Evolutionary conservation across 371 early-diverging fungal species (phyloP).

Genomic region (Lichtheimia ramosa): DNA sequence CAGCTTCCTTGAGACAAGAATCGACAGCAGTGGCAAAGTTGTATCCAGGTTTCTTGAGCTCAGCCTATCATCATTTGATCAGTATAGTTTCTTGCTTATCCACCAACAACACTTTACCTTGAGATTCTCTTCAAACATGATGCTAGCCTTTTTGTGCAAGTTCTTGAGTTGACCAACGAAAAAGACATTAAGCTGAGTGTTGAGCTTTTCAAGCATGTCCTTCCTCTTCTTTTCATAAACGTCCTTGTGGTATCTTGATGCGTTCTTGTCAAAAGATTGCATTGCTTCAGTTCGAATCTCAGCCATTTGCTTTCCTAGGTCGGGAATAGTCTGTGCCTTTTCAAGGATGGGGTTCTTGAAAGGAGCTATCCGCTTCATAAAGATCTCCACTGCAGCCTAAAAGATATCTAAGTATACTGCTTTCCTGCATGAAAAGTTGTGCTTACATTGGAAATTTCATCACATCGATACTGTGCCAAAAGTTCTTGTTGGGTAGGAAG

Average conservation of each 20-base stretch:
- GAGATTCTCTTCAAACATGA: constrained; percentile 55
- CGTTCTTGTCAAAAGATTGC: constrained; percentile 82
- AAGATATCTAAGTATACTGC: background rate
- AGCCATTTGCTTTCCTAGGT: constrained; percentile 72
- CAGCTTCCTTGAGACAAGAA: constrained; percentile 44
- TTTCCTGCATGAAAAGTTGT: background rate
- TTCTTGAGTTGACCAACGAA: constrained; percentile 89
- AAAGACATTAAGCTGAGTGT: constrained; percentile 73
- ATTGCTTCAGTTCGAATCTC: constrained; percentile 63
- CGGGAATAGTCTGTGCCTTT: constrained; percentile 72
- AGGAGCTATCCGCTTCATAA: constrained; percentile 59
- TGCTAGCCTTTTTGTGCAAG: constrained; percentile 69
- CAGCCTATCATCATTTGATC: constrained; percentile 13
- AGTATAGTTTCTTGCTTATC: constrained; percentile 5
- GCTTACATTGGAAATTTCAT: constrained; percentile 86
- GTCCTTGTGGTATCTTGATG: constrained; percentile 85
- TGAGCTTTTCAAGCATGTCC: constrained; percentile 78
- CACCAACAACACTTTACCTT: constrained; percentile 13
- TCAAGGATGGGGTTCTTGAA: constrained; percentile 72
- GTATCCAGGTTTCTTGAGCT: constrained; percentile 46
- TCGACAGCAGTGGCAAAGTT: constrained; percentile 59
- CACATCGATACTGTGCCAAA: constrained; percentile 97
- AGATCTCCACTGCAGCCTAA: constrained; percentile 68
- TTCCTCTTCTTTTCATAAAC: constrained; percentile 87
- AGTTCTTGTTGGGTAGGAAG: constrained; percentile 97